phyloP scores from a whole-genome alignment of 441 rosid genomes.

The Viola pubescens region DNA sequence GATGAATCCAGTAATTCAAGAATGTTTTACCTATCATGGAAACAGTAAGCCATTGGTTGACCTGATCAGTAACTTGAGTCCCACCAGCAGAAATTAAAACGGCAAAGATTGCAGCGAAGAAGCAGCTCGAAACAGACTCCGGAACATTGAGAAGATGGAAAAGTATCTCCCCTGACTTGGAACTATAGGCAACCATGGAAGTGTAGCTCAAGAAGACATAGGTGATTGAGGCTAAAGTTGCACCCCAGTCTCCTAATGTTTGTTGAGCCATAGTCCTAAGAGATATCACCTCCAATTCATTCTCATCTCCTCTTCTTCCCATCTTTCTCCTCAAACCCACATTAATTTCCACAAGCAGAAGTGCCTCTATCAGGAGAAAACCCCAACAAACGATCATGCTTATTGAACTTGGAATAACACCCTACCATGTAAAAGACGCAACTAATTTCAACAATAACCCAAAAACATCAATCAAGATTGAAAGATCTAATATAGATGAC shows the following conservation, averaged over 20 bases:
- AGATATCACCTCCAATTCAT: conserved; percentile 43
- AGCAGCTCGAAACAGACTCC: conserved; percentile 32
- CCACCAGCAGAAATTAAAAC: conserved; percentile 43
- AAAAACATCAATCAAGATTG: neutral
- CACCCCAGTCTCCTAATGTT: conserved; percentile 54
- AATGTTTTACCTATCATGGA: conserved; percentile 40
- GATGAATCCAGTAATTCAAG: too few species aligned
- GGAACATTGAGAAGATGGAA: conserved; percentile 42
- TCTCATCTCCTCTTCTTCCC: conserved; percentile 23
- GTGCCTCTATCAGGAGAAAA: conserved; percentile 51
- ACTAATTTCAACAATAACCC: neutral
- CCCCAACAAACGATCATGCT: conserved; percentile 48
- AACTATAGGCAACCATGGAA: conserved; percentile 48
- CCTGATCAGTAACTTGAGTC: conserved; percentile 41
- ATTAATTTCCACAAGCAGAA: conserved; percentile 47
- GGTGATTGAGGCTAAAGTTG: conserved; percentile 33
- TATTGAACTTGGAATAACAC: conserved; percentile 51
- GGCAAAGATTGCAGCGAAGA: conserved; percentile 39
- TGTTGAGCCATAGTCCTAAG: conserved; percentile 62
- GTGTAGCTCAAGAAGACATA: conserved; percentile 55
- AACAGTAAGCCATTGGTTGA: conserved; percentile 51
- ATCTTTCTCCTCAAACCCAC: conserved; percentile 30
- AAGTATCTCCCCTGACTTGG: conserved; percentile 53
- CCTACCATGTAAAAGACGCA: conserved; percentile 25
- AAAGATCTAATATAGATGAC: neutral